A percentile compares a stretch with the other conserved stretches of the same genome.
These are phyloP conservation scores for Metschnikowia lunata DNA, from an alignment of 805 yeast genomes.

Conservation along the genomic window DNA sequence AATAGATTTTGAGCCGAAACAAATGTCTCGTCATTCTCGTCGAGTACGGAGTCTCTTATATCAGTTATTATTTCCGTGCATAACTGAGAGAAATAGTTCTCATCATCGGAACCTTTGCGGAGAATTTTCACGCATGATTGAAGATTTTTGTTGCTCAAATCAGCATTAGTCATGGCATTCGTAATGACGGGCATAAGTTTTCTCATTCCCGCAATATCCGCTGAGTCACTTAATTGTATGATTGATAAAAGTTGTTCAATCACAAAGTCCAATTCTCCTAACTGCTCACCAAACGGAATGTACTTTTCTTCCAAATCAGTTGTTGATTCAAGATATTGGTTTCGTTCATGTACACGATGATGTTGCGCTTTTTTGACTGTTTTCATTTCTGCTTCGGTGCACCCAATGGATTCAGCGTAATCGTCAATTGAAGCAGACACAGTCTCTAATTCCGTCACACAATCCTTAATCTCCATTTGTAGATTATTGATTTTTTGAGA, in stretches of 20 bases:
- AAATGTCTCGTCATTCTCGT: conserved; percentile 32
- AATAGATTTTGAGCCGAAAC: conserved; percentile 24
- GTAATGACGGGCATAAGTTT: conserved; percentile 52
- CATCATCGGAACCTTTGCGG: conserved; percentile 67
- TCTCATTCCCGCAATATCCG: conserved; percentile 88
- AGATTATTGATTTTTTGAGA: conserved; percentile 3
- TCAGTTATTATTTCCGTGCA: conserved; percentile 83
- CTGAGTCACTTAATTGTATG: conserved; percentile 71
- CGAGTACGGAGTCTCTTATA: conserved; percentile 61
- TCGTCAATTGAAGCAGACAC: conserved; percentile 5
- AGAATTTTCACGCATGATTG: conserved; percentile 61
- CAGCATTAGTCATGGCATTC: conserved; percentile 53
- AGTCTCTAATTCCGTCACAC: conserved; percentile 7
- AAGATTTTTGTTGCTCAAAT: conserved; percentile 50
- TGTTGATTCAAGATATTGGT: conserved; percentile 6
- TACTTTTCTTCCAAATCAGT: conserved; percentile 21
- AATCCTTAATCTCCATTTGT: conserved; percentile 10
- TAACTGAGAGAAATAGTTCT: conserved; percentile 79
- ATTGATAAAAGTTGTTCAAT: conserved; percentile 67
- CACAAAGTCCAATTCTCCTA: conserved; percentile 63
- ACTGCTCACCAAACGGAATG: conserved; percentile 38
- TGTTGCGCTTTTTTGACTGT: conserved; percentile 9
- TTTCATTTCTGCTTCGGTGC: conserved; percentile 6
- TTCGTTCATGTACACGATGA: conserved; percentile 14
- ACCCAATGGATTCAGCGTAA: conserved; percentile 4